Evolutionary conservation across 345 rosid species (phyloP), one percentile per base, ranked within the genome.

Genomic region (Cardamine occulta): DNA sequence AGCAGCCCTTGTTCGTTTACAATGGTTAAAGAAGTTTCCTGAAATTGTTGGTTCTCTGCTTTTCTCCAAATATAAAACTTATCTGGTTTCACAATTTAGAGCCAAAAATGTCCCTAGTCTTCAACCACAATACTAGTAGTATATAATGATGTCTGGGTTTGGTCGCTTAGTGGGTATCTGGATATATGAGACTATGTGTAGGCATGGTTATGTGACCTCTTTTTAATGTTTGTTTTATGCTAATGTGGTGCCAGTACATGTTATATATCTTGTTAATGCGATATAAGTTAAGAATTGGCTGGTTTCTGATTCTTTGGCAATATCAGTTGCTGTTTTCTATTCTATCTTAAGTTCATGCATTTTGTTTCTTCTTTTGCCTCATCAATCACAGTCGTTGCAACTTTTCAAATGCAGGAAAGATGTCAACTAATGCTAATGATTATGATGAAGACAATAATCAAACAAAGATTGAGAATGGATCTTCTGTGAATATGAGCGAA

Each of bases 361-460:
- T 39, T 51, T 40, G 13, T 66, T 48, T 39, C n/a, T 42, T 18
- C 49, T 42, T 45, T 70, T 76, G 4, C 31, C 29, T 56, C 31
- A 23, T 32, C 26, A 17, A 24, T 70, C 58, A 26, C 29, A 48
- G 19, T 37, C 31, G n/a, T 55, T 39, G 35, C 35, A 35, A 66
- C 21, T 37, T 26, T 48, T 59, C 29, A 39, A 65, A 78, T 57
- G 29, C 80, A 92, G 99, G 86, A 62, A 95, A 86, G 82, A 68
- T 60, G 58, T 82, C 86, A 9, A 67, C 81, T 67, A 44, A 85
- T 70, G 73, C 78, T 73, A 86, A 81, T 79, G 91, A 73, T 63
- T 84, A 77, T 44, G 86, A 85, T 66, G 96, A 85, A 63, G 93
- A 89, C 66, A 84, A 76, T 54, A 88, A 79, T 75, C 77, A 78